Conservation (phyloP, 2,329 filamentous ascomycete species). For the Trichothecium roseum region DNA sequence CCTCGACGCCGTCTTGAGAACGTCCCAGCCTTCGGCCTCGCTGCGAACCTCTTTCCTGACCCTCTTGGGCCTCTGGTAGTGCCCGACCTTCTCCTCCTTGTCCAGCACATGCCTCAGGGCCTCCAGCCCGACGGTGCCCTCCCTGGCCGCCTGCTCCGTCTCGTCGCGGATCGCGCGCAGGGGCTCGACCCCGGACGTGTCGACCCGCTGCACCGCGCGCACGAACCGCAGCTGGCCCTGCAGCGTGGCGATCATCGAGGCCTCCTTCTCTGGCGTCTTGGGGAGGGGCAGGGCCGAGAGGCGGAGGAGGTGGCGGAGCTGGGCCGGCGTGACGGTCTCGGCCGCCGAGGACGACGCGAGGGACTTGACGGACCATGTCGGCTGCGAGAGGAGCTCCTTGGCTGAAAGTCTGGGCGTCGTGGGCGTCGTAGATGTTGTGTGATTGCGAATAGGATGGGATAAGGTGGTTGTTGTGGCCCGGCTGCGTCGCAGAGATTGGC, state of each 20-base stretch:
- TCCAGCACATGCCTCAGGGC: slow-evolving; percentile 45
- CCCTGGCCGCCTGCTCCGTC: slow-evolving; percentile 49
- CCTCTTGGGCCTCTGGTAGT: slow-evolving; percentile 34
- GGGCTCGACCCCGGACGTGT: slow-evolving; percentile 63
- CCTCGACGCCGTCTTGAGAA: slow-evolving; percentile 50
- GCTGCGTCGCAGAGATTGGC: slow-evolving; percentile 8
- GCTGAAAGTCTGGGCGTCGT: slow-evolving; percentile 13
- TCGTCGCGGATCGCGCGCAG: slow-evolving; percentile 76
- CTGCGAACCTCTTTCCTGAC: slow-evolving; percentile 24
- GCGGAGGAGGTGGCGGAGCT: slow-evolving; percentile 75
- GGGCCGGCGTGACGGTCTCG: slow-evolving; percentile 47
- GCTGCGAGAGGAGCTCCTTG: slow-evolving; percentile 48
- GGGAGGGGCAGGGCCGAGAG: slow-evolving; percentile 81
- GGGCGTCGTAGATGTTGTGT: slow-evolving; percentile 4
- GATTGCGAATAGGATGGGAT: slow-evolving; percentile 4
- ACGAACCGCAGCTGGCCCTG: slow-evolving; percentile 84
- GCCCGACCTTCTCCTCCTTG: slow-evolving; percentile 51
- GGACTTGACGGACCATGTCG: slow-evolving; percentile 75
- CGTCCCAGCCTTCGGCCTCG: slow-evolving; percentile 58
- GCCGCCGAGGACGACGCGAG: slow-evolving; percentile 44
- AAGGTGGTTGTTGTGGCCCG: not conserved
- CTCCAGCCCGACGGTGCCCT: slow-evolving; percentile 48
- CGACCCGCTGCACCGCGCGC: slow-evolving; percentile 69
- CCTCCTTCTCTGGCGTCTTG: slow-evolving; percentile 49
- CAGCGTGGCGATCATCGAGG: slow-evolving; percentile 62